Base-by-base conservation (phyloP, 2,329 filamentous ascomycete species). In the Trichoderma koningiopsis region DNA sequence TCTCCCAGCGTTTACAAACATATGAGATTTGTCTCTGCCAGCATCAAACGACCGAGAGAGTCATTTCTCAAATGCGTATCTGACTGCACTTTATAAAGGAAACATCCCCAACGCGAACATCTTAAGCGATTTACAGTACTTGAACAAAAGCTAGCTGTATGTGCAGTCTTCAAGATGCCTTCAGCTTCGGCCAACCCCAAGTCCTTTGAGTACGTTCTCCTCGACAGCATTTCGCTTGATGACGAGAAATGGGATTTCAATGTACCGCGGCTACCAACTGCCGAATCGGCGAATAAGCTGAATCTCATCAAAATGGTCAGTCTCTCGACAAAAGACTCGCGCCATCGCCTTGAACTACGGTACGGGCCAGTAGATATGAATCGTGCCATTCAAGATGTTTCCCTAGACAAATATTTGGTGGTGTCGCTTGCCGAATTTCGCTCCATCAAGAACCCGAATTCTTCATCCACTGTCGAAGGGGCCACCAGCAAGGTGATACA, bases 381-480 rank as follows among this genome's bases (percentile, higher is more conserved):
- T 65, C 74, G 80, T 27, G 76, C 79, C 31, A 77, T 76, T 16
- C 68, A 71, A 5, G 67, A 62, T n/a, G 73, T 77, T 14, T 70
- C 72, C 1, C 71, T 79, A 10, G 75, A 78, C 64, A 72, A 72
- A 19, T 77, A 80, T 63, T 61, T 81, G 24, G 70, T 79, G 2
- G 57, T 82, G 5, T 80, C 79, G 7, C 74, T 81, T 53, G 72
- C 77, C 7, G 75, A 80, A 40, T 80, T 81, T 64, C 74, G 75
- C 27, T 70, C 77, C 29, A 73, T 58, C 31, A 57, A 37, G 55
- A 70, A 69, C 61, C 57, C 71, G 71, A 43, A 31, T 59, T 43
- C 40, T 53, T 43, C 47, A 5, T 24, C 55, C 55, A 47, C 63
- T 0, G 16, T 31, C 43, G 55, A 65, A 43, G 31, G 37, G 19